A percentile compares a stretch with the other conserved stretches of the same genome.
Evolutionary conservation across 2,329 filamentous ascomycete species (phyloP).

Genomic region (Colletotrichum destructivum): DNA sequence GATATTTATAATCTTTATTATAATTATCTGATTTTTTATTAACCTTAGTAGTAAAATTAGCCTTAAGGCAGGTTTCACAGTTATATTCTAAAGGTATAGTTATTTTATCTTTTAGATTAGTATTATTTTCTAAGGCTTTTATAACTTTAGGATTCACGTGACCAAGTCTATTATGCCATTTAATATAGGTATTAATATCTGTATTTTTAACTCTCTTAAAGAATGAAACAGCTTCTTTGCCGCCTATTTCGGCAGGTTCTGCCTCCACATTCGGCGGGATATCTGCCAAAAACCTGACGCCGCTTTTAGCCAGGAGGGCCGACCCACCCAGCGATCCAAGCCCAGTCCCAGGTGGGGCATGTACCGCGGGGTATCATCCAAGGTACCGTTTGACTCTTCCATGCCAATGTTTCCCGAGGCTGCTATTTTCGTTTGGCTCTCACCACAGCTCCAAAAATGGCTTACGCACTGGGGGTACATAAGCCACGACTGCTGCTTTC

Average conservation of each 20-base stretch:
- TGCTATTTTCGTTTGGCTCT: background rate
- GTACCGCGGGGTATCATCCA: conserved; percentile 3
- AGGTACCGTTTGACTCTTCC: conserved; percentile 7
- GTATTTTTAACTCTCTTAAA: no score
- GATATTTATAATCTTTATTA: no score
- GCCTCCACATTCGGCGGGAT: background rate
- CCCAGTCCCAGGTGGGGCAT: background rate
- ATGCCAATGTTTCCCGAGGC: background rate
- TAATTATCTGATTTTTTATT: no score
- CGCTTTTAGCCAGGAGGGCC: conserved; percentile 2
- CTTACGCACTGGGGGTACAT: background rate
- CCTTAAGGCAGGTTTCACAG: no score
- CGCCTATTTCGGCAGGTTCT: conserved; percentile 9
- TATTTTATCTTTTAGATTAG: no score
- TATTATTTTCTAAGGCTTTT: no score
- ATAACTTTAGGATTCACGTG: no score
- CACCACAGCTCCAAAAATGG: background rate
- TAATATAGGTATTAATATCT: no score
- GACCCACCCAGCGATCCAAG: background rate
- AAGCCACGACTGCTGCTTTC: background rate
- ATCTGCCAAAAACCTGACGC: background rate
- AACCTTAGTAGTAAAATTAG: no score
- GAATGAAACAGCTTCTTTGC: conserved; percentile 3
- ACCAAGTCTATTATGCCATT: no score
- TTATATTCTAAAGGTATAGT: no score